Evolutionary conservation across 345 rosid species (phyloP).

Genomic region (Salix purpurea): DNA sequence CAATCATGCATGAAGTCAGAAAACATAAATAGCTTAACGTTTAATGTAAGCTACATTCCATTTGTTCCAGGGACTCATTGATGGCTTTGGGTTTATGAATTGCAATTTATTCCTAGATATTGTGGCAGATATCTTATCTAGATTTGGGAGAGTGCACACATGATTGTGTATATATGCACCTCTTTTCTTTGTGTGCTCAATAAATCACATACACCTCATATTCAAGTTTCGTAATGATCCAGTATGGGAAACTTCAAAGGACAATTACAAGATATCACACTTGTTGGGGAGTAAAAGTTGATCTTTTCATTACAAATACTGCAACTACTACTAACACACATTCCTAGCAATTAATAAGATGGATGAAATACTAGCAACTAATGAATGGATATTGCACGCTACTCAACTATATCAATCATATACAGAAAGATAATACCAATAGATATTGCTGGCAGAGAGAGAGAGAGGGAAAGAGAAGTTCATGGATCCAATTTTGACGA

Average conservation of each 20-base stretch:
- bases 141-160: neutral
- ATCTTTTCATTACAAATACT: neutral
- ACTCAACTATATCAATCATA: neutral
- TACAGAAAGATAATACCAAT: neutral
- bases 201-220: neutral
- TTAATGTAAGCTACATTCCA: neutral
- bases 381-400: neutral
- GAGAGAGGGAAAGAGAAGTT: neutral
- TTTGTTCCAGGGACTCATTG: neutral
- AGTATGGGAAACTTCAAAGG: neutral
- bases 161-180: neutral
- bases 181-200: neutral
- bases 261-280: neutral
- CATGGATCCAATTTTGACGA: neutral
- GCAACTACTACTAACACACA: neutral
- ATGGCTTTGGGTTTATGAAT: neutral
- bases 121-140: neutral
- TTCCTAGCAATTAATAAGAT: neutral
- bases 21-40: constrained; percentile 2
- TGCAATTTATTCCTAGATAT: neutral
- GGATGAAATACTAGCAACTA: neutral
- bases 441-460: neutral
- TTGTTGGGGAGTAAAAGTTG: neutral
- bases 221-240: neutral
- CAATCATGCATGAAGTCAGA: constrained; percentile 31